Percentiles rank a stretch among this genome's conserved stretches.
These are phyloP conservation scores for Claviceps sorghi DNA, from an alignment of 2,329 filamentous ascomycete species.

Conservation along the genomic window DNA sequence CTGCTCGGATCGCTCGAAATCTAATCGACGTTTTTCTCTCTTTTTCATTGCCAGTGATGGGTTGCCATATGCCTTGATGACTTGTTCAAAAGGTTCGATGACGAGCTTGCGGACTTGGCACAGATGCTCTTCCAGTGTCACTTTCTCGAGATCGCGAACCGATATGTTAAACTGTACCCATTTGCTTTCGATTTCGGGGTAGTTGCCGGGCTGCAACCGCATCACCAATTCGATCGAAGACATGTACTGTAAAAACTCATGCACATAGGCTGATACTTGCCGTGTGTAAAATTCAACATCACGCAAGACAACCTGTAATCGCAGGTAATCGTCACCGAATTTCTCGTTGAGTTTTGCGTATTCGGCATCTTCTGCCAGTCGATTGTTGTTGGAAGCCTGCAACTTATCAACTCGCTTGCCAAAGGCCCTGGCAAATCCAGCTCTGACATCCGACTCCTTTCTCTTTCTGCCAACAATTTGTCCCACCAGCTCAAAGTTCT, in stretches of 20 bases:
- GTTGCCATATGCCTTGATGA: constrained; percentile 68
- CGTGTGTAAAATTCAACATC: constrained; percentile 88
- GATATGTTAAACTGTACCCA: constrained; percentile 85
- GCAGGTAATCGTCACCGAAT: constrained; percentile 84
- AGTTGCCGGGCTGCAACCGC: constrained; percentile 52
- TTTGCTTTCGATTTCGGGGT: constrained; percentile 80
- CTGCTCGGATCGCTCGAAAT: constrained; percentile 71
- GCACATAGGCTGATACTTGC: constrained; percentile 66
- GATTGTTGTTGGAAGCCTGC: constrained; percentile 43
- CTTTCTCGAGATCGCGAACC: constrained; percentile 70
- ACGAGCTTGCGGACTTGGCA: constrained; percentile 63
- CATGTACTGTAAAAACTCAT: constrained; percentile 66
- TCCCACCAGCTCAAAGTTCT: constrained; percentile 81
- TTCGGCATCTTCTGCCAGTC: constrained; percentile 60
- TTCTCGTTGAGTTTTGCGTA: constrained; percentile 72
- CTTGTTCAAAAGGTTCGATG: constrained; percentile 66
- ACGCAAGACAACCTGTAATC: constrained; percentile 78
- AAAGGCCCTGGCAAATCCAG: constrained; percentile 78
- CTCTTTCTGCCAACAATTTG: constrained; percentile 75
- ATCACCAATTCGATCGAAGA: constrained; percentile 74
- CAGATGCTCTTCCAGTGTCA: constrained; percentile 69
- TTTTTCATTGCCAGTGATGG: constrained; percentile 87
- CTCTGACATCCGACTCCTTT: constrained; percentile 76
- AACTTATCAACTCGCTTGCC: constrained; percentile 78
- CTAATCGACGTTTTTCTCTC: constrained; percentile 78